Evolutionary conservation across 2,329 filamentous ascomycete genomes (phyloP), one percentile per base, ranked within the genome.

Genomic region (Atkinsonella texensis): DNA sequence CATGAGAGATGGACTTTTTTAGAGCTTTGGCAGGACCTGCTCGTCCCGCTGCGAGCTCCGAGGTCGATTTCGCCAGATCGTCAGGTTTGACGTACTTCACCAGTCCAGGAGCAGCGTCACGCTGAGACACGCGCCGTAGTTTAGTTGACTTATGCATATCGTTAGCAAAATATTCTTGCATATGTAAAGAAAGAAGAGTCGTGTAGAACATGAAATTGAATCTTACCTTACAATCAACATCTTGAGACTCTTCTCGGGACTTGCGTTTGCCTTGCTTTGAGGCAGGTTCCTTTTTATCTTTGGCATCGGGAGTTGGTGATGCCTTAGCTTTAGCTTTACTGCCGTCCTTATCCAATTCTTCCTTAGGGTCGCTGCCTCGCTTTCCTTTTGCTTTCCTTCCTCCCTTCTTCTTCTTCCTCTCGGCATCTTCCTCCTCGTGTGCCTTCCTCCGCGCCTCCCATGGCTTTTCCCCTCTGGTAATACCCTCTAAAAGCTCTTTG

Each of bases 391-490:
- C 73, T 64, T 82, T 84, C 59, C 85, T 81, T 46, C 79, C 77
- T 54, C 75, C 75, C 63, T 70, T 66, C 68, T 79, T 73, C 68
- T 76, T 75, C 67, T 76, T 70, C 67, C 77, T 69, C 68, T 77
- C 72, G 52, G 77, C 72, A 56, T 83, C 80, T 49, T 80, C 78
- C 59, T 84, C 79, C 59, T 84, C 80, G 59, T 84, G 77, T 48
- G 71, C 73, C 59, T 77, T 79, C 13, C 82, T 80, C 39, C 81
- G 74, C 50, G 79, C 79, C 63, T 90, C 85, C 93, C 93, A 97
- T 0, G 89, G 86, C 67, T 83, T 85, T 69, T 95, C 88, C 5
- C 91, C 93, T 42, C 78, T 80, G 18, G 75, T 79, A 52, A 96
- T 84, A 52, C 84, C 87, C 11, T 84, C 84, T 4, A 98, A 70